Evolutionary conservation across 768 basidiomycete species (phyloP).

Genomic region (Paxillus involutus): DNA sequence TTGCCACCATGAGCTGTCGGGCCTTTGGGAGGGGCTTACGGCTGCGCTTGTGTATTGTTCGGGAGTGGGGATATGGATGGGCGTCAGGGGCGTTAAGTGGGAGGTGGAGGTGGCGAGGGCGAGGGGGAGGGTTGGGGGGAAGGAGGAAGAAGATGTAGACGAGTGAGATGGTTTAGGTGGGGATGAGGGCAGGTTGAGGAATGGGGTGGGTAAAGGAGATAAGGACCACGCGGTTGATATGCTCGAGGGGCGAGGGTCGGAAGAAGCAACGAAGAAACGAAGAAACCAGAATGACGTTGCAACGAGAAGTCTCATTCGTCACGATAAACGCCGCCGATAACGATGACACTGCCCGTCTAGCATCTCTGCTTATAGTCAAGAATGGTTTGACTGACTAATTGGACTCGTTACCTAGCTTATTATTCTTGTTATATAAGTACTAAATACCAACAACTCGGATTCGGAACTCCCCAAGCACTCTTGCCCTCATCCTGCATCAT

Average conservation of each 20-base stretch:
- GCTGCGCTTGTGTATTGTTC: slow-evolving; percentile 64
- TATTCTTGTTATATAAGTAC: too few species aligned
- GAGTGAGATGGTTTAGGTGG: too few species aligned
- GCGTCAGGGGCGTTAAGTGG: slow-evolving; percentile 63
- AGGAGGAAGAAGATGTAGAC: slow-evolving; percentile 37
- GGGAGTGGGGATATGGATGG: slow-evolving; percentile 52
- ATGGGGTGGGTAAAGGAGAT: slow-evolving; percentile 38
- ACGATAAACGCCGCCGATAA: not conserved
- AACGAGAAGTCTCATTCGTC: not conserved
- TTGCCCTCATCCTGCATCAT: too few species aligned
- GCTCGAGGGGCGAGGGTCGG: not conserved
- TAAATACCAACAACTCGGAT: too few species aligned
- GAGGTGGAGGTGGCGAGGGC: slow-evolving; percentile 46
- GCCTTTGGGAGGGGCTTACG: slow-evolving; percentile 86
- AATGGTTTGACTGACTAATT: not conserved
- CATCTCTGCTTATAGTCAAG: too few species aligned
- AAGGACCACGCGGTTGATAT: not conserved
- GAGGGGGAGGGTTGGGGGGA: slow-evolving; percentile 35
- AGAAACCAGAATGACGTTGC: not conserved
- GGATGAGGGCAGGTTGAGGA: slow-evolving; percentile 29
- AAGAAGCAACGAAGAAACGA: not conserved
- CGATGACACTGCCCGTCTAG: not conserved
- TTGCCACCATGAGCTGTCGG: slow-evolving; percentile 54
- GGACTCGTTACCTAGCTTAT: too few species aligned
- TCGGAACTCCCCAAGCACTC: too few species aligned